Evolutionary conservation across 371 early-diverging fungal species (phyloP).

Genomic region (Dipsacomyces acuminosporus): DNA sequence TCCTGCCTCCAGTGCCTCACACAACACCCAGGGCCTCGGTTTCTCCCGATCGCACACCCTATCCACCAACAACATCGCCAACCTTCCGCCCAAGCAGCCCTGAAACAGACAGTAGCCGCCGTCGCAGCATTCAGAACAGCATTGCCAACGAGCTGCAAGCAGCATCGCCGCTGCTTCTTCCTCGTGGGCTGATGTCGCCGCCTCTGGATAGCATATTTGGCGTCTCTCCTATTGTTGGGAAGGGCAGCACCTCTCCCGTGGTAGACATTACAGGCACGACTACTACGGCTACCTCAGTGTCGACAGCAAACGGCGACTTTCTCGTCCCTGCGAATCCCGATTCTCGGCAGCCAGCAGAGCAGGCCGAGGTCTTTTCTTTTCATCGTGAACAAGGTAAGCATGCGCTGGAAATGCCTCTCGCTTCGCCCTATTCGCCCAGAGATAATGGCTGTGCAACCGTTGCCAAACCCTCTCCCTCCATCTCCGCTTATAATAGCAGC

Average conservation of each 20-base stretch:
- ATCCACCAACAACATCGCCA: conserved; percentile 29
- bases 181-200: conserved; percentile 27
- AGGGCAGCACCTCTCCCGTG: conserved; percentile 16
- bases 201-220: conserved; percentile 31
- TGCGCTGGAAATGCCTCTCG: no score
- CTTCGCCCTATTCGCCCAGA: no score
- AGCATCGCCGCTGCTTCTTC: conserved; percentile 26
- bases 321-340: no score
- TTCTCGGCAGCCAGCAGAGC: no score
- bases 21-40: conserved; percentile 32
- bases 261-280: background rate
- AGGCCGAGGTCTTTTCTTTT: no score
- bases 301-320: conserved; percentile 1
- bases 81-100: conserved; percentile 3
- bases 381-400: no score
- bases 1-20: conserved; percentile 17
- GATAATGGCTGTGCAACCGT: no score
- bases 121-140: background rate
- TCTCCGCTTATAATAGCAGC: no score
- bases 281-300: conserved; percentile 4
- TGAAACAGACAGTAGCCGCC: background rate
- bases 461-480: no score
- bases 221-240: conserved; percentile 12
- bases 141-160: conserved; percentile 16
- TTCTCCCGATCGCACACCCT: conserved; percentile 30